phyloP scores from a whole-genome alignment of 192 early-diverging fungal species.

The Mortierella claussenii region DNA sequence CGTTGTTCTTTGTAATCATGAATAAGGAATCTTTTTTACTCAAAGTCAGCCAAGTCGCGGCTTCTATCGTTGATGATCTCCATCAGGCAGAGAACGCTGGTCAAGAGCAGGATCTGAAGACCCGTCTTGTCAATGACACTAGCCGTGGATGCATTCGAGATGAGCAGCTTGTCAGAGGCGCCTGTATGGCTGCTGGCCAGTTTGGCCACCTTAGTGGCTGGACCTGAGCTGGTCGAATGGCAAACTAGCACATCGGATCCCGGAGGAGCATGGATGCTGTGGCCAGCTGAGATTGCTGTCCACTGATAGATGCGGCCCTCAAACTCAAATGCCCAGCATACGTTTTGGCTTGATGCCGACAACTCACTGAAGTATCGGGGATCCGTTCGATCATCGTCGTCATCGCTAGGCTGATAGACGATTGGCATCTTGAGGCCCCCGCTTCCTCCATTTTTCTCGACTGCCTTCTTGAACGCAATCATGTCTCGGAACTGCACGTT shows the following conservation, averaged over 20 bases:
- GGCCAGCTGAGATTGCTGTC: conserved; percentile 29
- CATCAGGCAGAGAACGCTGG: conserved; percentile 45
- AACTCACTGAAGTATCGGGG: neutral
- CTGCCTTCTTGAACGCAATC: conserved; percentile 52
- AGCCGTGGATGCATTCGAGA: conserved; percentile 28
- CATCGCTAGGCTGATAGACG: conserved; percentile 21
- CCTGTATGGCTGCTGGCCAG: conserved; percentile 41
- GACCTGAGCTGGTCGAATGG: conserved; percentile 26
- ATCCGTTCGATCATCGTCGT: conserved; percentile 25
- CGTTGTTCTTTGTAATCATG: too few relatives aligned
- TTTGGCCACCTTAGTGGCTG: conserved; percentile 32
- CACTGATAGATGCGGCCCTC: conserved; percentile 52
- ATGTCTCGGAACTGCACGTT: conserved; percentile 53
- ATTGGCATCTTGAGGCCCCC: neutral
- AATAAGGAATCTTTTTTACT: too few relatives aligned
- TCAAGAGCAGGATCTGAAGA: conserved; percentile 42
- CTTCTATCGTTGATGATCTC: conserved; percentile 52
- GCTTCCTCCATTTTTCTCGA: conserved; percentile 26
- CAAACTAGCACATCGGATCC: conserved; percentile 45
- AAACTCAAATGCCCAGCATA: conserved; percentile 51
- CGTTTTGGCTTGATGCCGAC: neutral
- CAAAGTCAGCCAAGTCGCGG: conserved; percentile 48
- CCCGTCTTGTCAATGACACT: conserved; percentile 50
- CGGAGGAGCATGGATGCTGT: conserved; percentile 28
- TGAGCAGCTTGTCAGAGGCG: conserved; percentile 32